These are phyloP conservation scores for Tylopilus sp. DNA, from an alignment of 768 basidiomycete genomes.

Conservation along the genomic window DNA sequence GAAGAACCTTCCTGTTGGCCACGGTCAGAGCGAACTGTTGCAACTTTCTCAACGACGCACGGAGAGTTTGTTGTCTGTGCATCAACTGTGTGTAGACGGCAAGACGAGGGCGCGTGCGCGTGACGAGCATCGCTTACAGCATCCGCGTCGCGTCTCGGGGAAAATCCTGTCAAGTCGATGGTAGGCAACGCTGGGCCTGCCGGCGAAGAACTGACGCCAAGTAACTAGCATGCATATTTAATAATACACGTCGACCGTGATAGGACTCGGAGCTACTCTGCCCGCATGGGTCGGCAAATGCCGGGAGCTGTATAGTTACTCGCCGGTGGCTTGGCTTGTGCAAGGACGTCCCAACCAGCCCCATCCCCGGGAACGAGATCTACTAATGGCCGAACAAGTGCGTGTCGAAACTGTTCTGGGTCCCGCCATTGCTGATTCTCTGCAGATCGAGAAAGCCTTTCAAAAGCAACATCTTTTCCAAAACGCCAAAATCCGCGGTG, in stretches of 20 bases:
- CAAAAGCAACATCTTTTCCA: conserved; percentile 99
- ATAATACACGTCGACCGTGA: too few relatives aligned
- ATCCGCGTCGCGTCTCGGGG: neutral
- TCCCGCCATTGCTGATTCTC: neutral
- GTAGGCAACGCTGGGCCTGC: too few relatives aligned
- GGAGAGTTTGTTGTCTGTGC: conserved; percentile 74
- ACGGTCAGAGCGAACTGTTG: neutral
- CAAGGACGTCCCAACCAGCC: neutral
- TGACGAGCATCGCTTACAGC: conserved; percentile 20
- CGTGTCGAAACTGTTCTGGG: conserved; percentile 12
- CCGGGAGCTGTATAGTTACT: conserved; percentile 43
- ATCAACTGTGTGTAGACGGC: conserved; percentile 33
- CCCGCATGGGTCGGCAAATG: conserved; percentile 24
- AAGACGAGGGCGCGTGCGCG: conserved; percentile 20
- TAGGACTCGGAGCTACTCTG: too few relatives aligned
- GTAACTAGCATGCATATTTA: too few relatives aligned
- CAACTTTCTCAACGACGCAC: conserved; percentile 31
- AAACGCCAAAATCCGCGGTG: conserved; percentile 91
- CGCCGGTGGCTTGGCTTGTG: conserved; percentile 34
- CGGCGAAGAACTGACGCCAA: too few relatives aligned
- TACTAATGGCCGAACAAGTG: conserved; percentile 63
- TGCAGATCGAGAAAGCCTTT: conserved; percentile 92
- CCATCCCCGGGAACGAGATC: conserved; percentile 9
- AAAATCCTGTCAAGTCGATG: too few relatives aligned
- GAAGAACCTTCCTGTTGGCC: conserved; percentile 63